phyloP scores from a whole-genome alignment of 805 yeast genomes.

The Myxozyma neotropica region DNA sequence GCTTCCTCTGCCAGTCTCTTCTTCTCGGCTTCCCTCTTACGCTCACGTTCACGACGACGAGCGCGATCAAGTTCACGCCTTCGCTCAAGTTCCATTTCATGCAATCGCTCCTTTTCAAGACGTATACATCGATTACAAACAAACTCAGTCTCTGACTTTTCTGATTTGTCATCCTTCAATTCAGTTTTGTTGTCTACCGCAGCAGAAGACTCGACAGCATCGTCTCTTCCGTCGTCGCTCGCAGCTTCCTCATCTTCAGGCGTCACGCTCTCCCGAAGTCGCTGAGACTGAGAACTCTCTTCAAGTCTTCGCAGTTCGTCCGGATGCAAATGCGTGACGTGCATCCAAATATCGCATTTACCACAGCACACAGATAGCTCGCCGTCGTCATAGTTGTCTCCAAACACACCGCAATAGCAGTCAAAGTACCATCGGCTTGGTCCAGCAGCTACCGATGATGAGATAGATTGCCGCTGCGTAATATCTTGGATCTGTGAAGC shows the following conservation, averaged over 20 bases:
- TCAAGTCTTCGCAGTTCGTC: slow-evolving; percentile 29
- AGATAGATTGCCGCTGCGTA: slow-evolving; percentile 8
- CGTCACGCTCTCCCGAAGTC: slow-evolving; percentile 11
- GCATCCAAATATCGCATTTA: slow-evolving; percentile 48
- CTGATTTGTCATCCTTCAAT: slow-evolving; percentile 12
- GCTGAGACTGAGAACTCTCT: slow-evolving; percentile 14
- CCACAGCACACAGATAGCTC: slow-evolving; percentile 44
- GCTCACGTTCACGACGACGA: slow-evolving; percentile 31
- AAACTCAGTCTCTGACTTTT: slow-evolving; percentile 18
- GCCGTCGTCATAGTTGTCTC: slow-evolving; percentile 48
- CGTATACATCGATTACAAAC: slow-evolving; percentile 28
- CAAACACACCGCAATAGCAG: slow-evolving; percentile 46
- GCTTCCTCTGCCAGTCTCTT: slow-evolving; percentile 8
- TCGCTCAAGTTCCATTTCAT: slow-evolving; percentile 20
- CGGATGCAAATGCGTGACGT: slow-evolving; percentile 42
- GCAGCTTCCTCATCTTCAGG: slow-evolving; percentile 6
- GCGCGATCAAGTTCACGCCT: slow-evolving; percentile 25
- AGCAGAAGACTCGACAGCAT: not conserved
- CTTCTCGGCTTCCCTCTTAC: slow-evolving; percentile 25
- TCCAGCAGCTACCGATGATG: slow-evolving; percentile 18
- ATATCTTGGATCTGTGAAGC: slow-evolving; percentile 1
- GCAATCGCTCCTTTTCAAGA: slow-evolving; percentile 20
- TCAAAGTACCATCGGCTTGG: slow-evolving; percentile 45
- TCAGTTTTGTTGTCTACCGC: not conserved
- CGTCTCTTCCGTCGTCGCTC: not conserved